Evolutionary conservation across 257 asterid species (phyloP).

Genomic region (Nicotiana sylvestris): DNA sequence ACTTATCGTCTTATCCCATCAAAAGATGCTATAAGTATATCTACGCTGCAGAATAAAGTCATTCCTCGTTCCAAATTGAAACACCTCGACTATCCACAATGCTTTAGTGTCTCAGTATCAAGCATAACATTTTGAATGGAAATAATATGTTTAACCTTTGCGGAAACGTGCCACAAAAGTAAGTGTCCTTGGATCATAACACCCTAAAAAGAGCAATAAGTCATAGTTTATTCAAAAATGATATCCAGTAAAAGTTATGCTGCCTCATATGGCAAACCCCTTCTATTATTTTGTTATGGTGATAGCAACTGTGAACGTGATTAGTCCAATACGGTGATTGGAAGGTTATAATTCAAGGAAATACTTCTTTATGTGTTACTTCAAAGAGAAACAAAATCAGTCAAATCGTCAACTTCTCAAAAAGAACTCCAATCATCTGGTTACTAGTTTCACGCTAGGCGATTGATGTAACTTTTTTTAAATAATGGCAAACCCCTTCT

Average conservation of each 20-base stretch:
- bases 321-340: not conserved
- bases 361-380: not conserved
- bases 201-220: not conserved
- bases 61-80: not conserved
- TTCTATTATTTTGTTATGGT: not conserved
- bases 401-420: not conserved
- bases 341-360: not conserved
- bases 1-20: not conserved
- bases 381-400: conserved; percentile 5
- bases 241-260: not conserved
- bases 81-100: not conserved
- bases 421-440: not conserved
- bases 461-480: not conserved
- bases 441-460: not conserved
- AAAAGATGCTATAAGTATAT: not conserved
- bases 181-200: not conserved
- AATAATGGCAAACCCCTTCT: not conserved
- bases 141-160: not conserved
- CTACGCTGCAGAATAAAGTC: not conserved
- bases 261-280: not conserved
- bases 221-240: not conserved
- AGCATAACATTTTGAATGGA: not conserved
- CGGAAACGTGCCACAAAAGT: not conserved
- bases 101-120: not conserved
- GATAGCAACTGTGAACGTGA: not conserved